Conservation (phyloP, 495 filamentous ascomycete genomes). For the Copromyces sp. region DNA sequence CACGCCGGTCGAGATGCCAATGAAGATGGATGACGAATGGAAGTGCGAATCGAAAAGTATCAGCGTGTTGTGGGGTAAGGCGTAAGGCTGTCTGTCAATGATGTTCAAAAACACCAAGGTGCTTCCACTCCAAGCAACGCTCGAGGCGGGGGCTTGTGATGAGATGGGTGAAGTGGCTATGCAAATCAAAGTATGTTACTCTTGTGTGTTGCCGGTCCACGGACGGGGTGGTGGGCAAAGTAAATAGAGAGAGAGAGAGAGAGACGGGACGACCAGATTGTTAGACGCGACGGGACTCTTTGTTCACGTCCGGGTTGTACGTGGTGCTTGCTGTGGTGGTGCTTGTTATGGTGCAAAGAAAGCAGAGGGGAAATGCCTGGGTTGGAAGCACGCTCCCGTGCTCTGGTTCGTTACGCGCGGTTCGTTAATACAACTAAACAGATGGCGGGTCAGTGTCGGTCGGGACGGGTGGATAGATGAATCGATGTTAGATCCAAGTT, state of each 20-base stretch:
- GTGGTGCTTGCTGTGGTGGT: background rate
- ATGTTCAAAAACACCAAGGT: background rate
- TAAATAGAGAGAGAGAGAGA: background rate
- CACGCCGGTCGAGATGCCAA: background rate
- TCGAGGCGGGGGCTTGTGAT: background rate
- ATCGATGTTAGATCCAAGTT: background rate
- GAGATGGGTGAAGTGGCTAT: background rate
- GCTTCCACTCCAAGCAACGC: background rate
- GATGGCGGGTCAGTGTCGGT: background rate
- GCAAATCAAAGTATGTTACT: background rate
- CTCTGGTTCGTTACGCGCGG: background rate
- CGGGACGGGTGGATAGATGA: background rate
- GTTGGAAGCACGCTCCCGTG: background rate
- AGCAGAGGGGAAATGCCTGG: background rate
- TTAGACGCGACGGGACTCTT: background rate
- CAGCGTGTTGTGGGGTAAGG: background rate
- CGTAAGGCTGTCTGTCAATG: background rate
- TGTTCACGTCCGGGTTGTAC: background rate
- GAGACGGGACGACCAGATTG: background rate
- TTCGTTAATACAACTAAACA: background rate
- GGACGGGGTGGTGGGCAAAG: background rate
- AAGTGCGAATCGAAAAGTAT: background rate
- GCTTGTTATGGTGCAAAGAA: background rate
- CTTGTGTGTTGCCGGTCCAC: background rate
- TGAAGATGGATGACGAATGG: background rate